phyloP scores from a whole-genome alignment of 2,329 filamentous ascomycete genomes.

The Cladosporium colombiae region DNA sequence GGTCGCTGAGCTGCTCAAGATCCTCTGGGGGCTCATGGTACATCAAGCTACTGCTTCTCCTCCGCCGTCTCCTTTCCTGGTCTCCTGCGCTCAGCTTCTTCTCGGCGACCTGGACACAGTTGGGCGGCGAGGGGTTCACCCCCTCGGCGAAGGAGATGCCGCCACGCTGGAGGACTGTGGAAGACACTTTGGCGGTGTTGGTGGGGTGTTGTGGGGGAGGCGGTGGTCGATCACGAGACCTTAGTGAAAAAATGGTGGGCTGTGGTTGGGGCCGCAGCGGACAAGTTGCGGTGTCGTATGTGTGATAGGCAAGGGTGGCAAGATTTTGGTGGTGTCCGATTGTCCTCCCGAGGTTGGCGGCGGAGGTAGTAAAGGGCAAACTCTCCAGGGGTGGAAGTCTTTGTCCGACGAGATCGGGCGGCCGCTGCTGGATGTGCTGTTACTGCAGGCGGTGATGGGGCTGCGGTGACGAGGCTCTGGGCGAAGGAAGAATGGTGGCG shows the following conservation, averaged over 20 bases:
- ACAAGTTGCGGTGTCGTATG: not conserved
- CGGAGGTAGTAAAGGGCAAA: not conserved
- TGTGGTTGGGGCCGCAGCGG: not conserved
- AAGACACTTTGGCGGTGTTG: constrained; percentile 96
- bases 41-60: constrained; percentile 96
- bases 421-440: not conserved
- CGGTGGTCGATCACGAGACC: not conserved
- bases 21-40: constrained; percentile 97
- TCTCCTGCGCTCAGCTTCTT: constrained; percentile 60
- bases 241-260: constrained; percentile 9
- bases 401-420: not conserved
- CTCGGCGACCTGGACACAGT: constrained; percentile 37
- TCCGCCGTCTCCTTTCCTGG: constrained; percentile 61
- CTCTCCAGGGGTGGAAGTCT: not conserved
- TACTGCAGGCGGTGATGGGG: not conserved
- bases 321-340: not conserved
- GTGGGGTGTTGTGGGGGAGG: constrained; percentile 20
- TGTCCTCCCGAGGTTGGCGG: not conserved
- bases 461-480: not conserved
- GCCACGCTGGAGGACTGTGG: constrained; percentile 83
- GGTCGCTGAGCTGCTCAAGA: constrained; percentile 95
- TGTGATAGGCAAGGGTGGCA: not conserved
- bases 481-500: not conserved
- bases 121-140: constrained; percentile 52
- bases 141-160: constrained; percentile 83